Evolutionary conservation across 176 grass and related monocot genomes (phyloP).

Genomic region (Pontederia crassipes): DNA sequence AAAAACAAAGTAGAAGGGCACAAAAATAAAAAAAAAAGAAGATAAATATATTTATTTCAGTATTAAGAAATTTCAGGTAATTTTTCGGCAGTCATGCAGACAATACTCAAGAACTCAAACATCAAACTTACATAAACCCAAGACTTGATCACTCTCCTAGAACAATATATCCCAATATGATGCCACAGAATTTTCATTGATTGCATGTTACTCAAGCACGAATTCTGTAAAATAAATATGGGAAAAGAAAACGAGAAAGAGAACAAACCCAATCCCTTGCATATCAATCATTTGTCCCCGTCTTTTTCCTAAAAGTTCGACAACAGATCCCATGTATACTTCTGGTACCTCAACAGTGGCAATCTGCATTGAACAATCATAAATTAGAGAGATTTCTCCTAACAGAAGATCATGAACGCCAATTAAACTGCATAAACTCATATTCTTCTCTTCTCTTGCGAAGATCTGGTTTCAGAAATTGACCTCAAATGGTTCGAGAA

Average conservation of each 20-base stretch:
- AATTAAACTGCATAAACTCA: not conserved
- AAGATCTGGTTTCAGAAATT: not conserved
- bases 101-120: too few relatives aligned
- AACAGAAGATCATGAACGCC: slow-evolving; percentile 4
- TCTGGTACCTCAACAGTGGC: slow-evolving; percentile 94
- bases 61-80: too few relatives aligned
- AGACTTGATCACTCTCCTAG: too few relatives aligned
- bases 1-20: too few relatives aligned
- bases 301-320: slow-evolving; percentile 89
- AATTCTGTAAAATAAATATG: not conserved
- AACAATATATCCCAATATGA: too few relatives aligned
- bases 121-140: too few relatives aligned
- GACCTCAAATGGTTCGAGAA: slow-evolving; percentile 91
- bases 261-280: slow-evolving; percentile 65
- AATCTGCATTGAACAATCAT: slow-evolving; percentile 45
- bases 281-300: slow-evolving; percentile 95
- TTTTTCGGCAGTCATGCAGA: too few relatives aligned
- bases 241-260: slow-evolving; percentile 7
- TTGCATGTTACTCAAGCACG: not conserved
- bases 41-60: too few relatives aligned
- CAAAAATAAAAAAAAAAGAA: too few relatives aligned
- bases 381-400: slow-evolving; percentile 19
- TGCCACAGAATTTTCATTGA: not conserved
- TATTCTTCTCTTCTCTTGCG: slow-evolving; percentile 2
- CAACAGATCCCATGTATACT: slow-evolving; percentile 74